Percentiles rank a stretch among this genome's conserved stretches.
Conservation (phyloP, 106 monocot genomes). For the Phalaenopsis equestris region DNA sequence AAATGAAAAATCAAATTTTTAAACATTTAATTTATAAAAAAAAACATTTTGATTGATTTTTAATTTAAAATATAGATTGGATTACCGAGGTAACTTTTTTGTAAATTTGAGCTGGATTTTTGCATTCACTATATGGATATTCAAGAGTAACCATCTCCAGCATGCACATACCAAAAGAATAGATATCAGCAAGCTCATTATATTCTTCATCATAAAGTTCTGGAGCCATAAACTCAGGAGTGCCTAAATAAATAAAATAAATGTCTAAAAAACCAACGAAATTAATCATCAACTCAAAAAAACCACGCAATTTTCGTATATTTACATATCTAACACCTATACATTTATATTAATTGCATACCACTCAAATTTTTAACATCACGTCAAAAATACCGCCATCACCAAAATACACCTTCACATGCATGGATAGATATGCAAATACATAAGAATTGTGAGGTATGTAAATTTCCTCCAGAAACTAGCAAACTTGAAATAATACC, state of each 20-base stretch:
- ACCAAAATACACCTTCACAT: too few species aligned
- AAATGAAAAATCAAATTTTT: background rate
- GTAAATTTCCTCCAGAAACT: background rate
- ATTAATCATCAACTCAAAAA: background rate
- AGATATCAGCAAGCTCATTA: constrained; percentile 64
- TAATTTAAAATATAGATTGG: constrained; percentile 5
- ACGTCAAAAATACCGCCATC: too few species aligned
- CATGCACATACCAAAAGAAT: constrained; percentile 83
- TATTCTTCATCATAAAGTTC: constrained; percentile 73
- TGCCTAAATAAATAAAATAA: constrained; percentile 29
- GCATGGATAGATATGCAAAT: too few species aligned
- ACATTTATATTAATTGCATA: too few species aligned
- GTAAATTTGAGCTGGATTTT: constrained; percentile 70
- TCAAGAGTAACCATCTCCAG: constrained; percentile 67
- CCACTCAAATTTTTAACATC: too few species aligned
- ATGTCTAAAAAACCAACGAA: background rate
- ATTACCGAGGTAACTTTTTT: constrained; percentile 60
- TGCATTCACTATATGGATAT: constrained; percentile 77
- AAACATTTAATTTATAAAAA: background rate
- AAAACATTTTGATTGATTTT: background rate
- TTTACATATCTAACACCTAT: too few species aligned
- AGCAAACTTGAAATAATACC: constrained; percentile 28
- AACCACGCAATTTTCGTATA: too few species aligned
- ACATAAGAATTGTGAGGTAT: too few species aligned
- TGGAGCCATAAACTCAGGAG: constrained; percentile 82